Percentiles rank a stretch among this genome's conserved stretches.
Evolutionary conservation across 305 asterid genomes (phyloP).

Genomic region (Fraxinus angustifolia): DNA sequence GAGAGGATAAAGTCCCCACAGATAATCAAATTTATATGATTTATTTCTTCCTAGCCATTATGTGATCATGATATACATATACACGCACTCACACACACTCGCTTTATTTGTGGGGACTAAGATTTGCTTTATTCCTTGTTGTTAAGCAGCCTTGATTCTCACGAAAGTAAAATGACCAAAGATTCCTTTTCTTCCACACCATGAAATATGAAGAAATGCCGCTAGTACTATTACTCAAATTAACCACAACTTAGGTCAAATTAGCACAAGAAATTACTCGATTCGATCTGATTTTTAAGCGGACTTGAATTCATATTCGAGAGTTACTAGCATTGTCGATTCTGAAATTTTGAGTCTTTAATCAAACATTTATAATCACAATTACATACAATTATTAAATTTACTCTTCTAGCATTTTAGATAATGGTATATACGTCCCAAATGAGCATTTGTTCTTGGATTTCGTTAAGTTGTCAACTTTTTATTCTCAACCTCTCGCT

Average conservation of each 20-base stretch:
- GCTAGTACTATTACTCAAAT: background rate
- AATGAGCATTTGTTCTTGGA: background rate
- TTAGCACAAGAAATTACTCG: background rate
- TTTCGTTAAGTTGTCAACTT: background rate
- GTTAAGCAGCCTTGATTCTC: background rate
- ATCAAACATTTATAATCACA: no score
- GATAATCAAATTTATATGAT: background rate
- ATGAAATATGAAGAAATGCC: background rate
- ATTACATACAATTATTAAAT: no score
- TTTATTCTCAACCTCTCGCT: no score
- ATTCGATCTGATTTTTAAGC: background rate
- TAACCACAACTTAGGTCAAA: background rate
- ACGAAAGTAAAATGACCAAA: background rate
- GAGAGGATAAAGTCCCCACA: background rate
- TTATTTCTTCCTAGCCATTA: background rate
- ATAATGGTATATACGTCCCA: background rate
- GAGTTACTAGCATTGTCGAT: background rate
- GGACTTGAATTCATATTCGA: background rate
- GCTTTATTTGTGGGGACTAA: background rate
- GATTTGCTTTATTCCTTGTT: background rate
- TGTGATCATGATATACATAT: background rate
- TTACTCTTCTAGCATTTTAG: no score
- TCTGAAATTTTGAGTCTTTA: no score
- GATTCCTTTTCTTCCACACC: background rate
- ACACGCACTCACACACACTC: background rate